These are phyloP conservation scores for Carpinus viminea DNA, from an alignment of 306 rosid genomes.

Conservation along the genomic window DNA sequence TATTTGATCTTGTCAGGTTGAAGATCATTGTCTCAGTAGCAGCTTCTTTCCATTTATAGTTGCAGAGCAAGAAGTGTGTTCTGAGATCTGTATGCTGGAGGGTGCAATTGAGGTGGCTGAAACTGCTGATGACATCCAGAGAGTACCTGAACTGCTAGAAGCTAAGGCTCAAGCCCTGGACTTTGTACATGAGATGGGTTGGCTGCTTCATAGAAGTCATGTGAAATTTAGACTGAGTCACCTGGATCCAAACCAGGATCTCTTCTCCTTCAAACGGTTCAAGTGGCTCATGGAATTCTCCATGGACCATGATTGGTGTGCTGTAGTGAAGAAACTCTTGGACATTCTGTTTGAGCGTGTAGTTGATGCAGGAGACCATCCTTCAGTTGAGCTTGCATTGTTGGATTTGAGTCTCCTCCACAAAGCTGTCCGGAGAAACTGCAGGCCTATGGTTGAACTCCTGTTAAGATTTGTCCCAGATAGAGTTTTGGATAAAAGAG, in stretches of 20 bases:
- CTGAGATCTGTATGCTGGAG: conserved; percentile 78
- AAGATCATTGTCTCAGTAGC: conserved; percentile 83
- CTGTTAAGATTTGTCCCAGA: conserved; percentile 58
- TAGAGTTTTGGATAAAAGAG: conserved; percentile 31
- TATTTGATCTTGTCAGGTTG: conserved; percentile 55
- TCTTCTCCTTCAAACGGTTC: conserved; percentile 62
- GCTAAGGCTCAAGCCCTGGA: conserved; percentile 70
- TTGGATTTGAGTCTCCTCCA: conserved; percentile 76
- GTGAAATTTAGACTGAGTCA: conserved; percentile 59
- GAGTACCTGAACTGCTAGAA: conserved; percentile 42
- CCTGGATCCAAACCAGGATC: conserved; percentile 54
- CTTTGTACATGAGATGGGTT: conserved; percentile 88
- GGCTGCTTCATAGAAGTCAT: conserved; percentile 82
- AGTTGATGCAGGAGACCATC: conserved; percentile 59
- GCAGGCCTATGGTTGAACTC: conserved; percentile 70
- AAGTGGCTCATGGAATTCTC: conserved; percentile 82
- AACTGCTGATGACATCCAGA: conserved; percentile 34
- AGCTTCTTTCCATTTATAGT: conserved; percentile 88
- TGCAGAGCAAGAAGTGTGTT: conserved; percentile 80
- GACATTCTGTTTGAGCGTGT: conserved; percentile 60
- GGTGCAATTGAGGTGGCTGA: conserved; percentile 56
- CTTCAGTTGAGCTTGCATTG: conserved; percentile 57
- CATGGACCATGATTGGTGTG: conserved; percentile 89
- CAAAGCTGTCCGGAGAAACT: conserved; percentile 76
- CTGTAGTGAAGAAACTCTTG: conserved; percentile 74